These are phyloP conservation scores for Luffa aegyptiaca DNA, from an alignment of 306 rosid genomes.

Conservation along the genomic window DNA sequence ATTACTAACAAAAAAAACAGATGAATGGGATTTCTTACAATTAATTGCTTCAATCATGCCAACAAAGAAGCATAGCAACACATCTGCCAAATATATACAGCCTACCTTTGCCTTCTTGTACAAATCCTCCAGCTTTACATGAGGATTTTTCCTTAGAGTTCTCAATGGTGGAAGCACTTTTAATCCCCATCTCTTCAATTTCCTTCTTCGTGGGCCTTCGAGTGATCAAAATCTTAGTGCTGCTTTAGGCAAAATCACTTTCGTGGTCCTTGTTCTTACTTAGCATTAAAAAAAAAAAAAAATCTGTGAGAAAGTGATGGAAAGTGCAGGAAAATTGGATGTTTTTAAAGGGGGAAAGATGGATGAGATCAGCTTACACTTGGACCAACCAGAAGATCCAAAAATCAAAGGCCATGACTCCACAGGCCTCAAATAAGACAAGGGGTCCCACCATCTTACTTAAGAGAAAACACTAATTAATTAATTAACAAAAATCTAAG, in stretches of 20 bases:
- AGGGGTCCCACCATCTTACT: neutral
- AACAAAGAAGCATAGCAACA: constrained; percentile 15
- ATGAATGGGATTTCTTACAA: neutral
- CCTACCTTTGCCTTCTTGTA: constrained; percentile 15
- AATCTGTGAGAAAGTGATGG: neutral
- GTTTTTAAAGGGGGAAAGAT: neutral
- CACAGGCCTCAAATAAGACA: neutral
- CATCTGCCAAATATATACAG: constrained; percentile 10
- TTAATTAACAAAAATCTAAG: neutral
- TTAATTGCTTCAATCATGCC: neutral
- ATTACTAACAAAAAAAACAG: neutral
- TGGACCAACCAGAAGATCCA: neutral
- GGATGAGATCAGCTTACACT: neutral
- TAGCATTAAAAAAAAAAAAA: neutral
- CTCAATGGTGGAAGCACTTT: neutral
- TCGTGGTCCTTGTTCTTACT: neutral
- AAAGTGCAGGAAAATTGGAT: neutral
- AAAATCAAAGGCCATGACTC: neutral
- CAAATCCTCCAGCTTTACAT: neutral
- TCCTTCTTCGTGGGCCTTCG: constrained; percentile 15
- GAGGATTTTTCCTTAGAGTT: neutral
- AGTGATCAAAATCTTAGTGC: neutral
- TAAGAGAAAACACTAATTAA: neutral
- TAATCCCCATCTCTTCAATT: constrained; percentile 24
- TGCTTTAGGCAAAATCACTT: neutral